These are phyloP conservation scores for Ambrosia artemisiifolia DNA, from an alignment of 129 eudicot species.

Conservation along the genomic window DNA sequence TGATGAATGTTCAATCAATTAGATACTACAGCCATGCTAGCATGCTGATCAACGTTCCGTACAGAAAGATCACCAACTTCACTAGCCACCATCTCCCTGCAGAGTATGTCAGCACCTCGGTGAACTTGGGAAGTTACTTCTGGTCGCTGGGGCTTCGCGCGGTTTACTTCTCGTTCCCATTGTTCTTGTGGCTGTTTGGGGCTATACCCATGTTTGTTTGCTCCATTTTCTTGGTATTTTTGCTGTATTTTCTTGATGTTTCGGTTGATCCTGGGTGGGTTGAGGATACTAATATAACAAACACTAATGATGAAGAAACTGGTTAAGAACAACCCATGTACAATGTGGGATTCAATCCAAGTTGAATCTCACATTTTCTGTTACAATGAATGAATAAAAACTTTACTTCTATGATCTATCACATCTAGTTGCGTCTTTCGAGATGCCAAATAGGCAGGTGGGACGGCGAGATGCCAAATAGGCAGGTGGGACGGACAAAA, in stretches of 20 bases:
- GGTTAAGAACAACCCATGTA: background rate
- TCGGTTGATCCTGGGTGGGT: conserved; percentile 39
- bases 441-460: background rate
- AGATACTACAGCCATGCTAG: conserved; percentile 86
- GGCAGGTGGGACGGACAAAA: background rate
- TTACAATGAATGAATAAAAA: background rate
- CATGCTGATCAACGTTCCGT: conserved; percentile 75
- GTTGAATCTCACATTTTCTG: conserved; percentile 17
- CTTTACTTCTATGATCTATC: background rate
- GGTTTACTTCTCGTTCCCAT: conserved; percentile 70
- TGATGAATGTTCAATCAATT: conserved; percentile 73
- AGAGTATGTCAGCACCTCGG: conserved; percentile 55
- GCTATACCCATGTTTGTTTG: conserved; percentile 75
- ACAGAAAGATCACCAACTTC: conserved; percentile 30
- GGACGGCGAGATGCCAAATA: background rate
- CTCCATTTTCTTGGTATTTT: conserved; percentile 46
- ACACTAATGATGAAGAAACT: conserved; percentile 13
- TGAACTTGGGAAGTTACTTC: conserved; percentile 73
- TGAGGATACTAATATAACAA: background rate
- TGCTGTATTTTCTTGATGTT: conserved; percentile 63
- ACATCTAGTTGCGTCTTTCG: background rate
- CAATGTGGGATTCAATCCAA: conserved; percentile 9
- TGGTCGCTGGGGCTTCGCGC: conserved; percentile 80
- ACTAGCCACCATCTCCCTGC: conserved; percentile 33
- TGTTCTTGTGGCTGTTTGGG: conserved; percentile 79